Evolutionary conservation across 495 filamentous ascomycete genomes (phyloP), one percentile per base, ranked within the genome.

Genomic region (Physcia stellaris): DNA sequence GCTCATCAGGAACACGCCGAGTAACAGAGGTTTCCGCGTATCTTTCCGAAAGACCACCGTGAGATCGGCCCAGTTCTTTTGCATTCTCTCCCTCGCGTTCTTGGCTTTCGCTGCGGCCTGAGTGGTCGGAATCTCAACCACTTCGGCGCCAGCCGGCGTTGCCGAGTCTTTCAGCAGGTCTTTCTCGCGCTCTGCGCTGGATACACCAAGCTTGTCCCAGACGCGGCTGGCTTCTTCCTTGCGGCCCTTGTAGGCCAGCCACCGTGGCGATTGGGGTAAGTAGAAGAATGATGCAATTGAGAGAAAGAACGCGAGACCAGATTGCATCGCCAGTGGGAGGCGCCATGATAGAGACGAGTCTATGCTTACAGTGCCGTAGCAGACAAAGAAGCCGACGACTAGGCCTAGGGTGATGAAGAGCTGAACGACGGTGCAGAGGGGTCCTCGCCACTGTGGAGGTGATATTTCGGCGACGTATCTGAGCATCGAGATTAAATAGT

Each of bases 391-490:
- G 0, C 75, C 74, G 0, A 60, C 26, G 4, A 63, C 57, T 2
- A 76, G 43, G 0, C 70, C 73, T 1, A 66, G 29, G 0, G 64
- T 66, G 16, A 62, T 67, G 21, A 71, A 42, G 13, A 76, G 43
- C 43, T 78, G 74, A 12, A 67, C 67, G 4, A 64, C 57, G 1
- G 69, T 64, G 0, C 67, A 63, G 17, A 79, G 42, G 1, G 61
- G 55, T 0, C 72, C 75, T 35, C 74, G 48, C 4, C 54, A 51
- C 4, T 51, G 57, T 0, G 64, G 57, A 0, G 74, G 75, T 2
- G 74, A 68, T 23, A 78, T 72, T 48, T 79, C 75, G 41, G 68
- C 68, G 18, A 75, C 71, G 37, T 74, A 73, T 13, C 58, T 61
- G n/a, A n/a, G n/a, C n/a, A n/a, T n/a, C n/a, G n/a, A n/a, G n/a